Evolutionary conservation across 106 monocot species (phyloP).

Genomic region (Posidonia australis): DNA sequence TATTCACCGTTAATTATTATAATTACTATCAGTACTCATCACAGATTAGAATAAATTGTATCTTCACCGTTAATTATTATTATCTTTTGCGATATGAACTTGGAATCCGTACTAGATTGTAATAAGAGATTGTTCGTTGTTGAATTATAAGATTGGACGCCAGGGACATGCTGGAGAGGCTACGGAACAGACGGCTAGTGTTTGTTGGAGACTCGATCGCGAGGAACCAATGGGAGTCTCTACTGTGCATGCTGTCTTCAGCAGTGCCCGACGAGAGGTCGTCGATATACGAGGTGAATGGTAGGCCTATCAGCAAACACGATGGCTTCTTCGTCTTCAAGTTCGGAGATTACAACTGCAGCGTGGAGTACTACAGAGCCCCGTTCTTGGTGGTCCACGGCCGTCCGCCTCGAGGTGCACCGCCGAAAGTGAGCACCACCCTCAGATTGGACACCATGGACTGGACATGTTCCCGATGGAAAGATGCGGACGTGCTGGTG

Average conservation of each 20-base stretch:
- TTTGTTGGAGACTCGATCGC: slow-evolving; percentile 27
- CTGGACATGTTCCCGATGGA: slow-evolving; percentile 15
- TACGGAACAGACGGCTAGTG: slow-evolving; percentile 11
- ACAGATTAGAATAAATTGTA: no score
- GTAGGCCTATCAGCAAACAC: slow-evolving; percentile 20
- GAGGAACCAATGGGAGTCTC: slow-evolving; percentile 26
- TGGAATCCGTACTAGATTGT: no score
- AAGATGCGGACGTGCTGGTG: slow-evolving; percentile 15
- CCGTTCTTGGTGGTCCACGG: slow-evolving; percentile 20
- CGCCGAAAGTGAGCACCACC: slow-evolving; percentile 6
- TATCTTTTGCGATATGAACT: no score
- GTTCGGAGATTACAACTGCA: slow-evolving; percentile 21
- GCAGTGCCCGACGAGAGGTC: slow-evolving; percentile 12
- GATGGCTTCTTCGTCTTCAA: slow-evolving; percentile 16
- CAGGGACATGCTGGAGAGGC: slow-evolving; percentile 11
- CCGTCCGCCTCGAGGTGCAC: slow-evolving; percentile 7
- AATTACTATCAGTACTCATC: no score
- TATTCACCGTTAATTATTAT: no score
- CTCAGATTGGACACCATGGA: slow-evolving; percentile 18
- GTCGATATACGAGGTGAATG: slow-evolving; percentile 21
- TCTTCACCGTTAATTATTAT: no score
- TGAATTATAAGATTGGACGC: no score
- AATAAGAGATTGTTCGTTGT: no score
- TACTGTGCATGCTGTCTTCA: slow-evolving; percentile 19
- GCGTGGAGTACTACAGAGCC: slow-evolving; percentile 19